Percentiles rank a stretch among this genome's conserved stretches.
Evolutionary conservation across 140 eudicot species (phyloP).

Genomic region (Ambrosia hybrid): DNA sequence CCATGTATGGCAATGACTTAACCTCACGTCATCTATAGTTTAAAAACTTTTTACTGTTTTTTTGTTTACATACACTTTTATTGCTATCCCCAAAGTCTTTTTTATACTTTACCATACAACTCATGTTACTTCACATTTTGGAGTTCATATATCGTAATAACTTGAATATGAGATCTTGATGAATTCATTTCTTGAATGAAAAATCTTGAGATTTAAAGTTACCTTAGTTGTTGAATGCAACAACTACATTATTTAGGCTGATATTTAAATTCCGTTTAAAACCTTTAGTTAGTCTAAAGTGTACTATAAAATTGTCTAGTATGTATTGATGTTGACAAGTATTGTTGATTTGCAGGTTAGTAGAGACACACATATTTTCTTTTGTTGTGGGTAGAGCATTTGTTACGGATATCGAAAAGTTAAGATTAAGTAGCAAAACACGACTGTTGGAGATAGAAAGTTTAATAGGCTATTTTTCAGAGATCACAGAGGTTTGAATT

Average conservation of each 20-base stretch:
- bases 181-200: too few relatives aligned
- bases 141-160: too few relatives aligned
- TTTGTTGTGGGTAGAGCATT: too few relatives aligned
- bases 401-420: slow-evolving; percentile 71
- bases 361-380: too few relatives aligned
- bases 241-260: too few relatives aligned
- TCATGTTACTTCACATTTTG: background rate
- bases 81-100: background rate
- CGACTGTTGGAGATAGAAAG: slow-evolving; percentile 70
- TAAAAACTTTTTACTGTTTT: background rate
- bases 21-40: slow-evolving; percentile 11
- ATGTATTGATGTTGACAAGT: too few relatives aligned
- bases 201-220: too few relatives aligned
- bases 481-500: slow-evolving; percentile 63
- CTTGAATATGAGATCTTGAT: too few relatives aligned
- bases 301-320: background rate
- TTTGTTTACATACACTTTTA: background rate
- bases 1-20: too few relatives aligned
- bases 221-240: too few relatives aligned
- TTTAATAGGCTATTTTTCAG: slow-evolving; percentile 69
- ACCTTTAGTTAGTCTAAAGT: background rate
- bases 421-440: slow-evolving; percentile 78
- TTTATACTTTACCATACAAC: background rate
- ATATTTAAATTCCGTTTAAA: background rate
- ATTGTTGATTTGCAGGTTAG: background rate